Base-by-base conservation (phyloP, 2,329 filamentous ascomycete genomes). In the Sclerotiophoma versabilis region DNA sequence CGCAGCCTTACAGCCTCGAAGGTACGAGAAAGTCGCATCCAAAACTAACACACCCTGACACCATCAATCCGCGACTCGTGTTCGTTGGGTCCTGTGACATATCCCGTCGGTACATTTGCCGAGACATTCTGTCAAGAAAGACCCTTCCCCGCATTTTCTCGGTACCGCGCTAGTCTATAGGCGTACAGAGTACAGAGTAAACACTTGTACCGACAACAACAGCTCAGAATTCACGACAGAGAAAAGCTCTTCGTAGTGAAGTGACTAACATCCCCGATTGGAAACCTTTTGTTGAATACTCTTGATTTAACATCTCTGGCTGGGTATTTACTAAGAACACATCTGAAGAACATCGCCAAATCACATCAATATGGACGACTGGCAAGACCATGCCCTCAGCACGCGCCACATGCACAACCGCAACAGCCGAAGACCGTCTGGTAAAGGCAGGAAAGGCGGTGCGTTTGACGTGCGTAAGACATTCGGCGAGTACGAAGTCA, bases 381-480 rank as follows among this genome's bases (percentile, higher is more conserved):
- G 65, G 65, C 64, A 68, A 51, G 60, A 66, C 29, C 56, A 59
- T 12, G 64, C 61, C 14, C 60, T 68, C 44, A 55, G 51, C 17
- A 60, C 60, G 10, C 64, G 65, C 3, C 64, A 68, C 46, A 66
- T 68, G 57, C 64, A 68, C 52, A 68, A 68, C 39, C 58, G 63
- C 42, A 52, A 54, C 29, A 33, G 23, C 12, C 57, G 55, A 6
- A 57, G 47, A 1, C 33, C 44, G 1, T 51, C 58, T 14, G 54
- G 43, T 10, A 61, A 61, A 32, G 53, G 59, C n/a, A 61, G 53
- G 15, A 39, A 48, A 38, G 50, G 57, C 25, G 44, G 25, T 14
- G 42, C 52, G 6, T 68, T 68, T 20, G 64, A 68, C 39, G 64
- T 68, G 4, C 57, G 54, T 39, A 65, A 67, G 48, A 54, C 63